These are phyloP conservation scores for Beverwykella pulmonaria DNA, from an alignment of 495 filamentous ascomycete species.

Conservation along the genomic window DNA sequence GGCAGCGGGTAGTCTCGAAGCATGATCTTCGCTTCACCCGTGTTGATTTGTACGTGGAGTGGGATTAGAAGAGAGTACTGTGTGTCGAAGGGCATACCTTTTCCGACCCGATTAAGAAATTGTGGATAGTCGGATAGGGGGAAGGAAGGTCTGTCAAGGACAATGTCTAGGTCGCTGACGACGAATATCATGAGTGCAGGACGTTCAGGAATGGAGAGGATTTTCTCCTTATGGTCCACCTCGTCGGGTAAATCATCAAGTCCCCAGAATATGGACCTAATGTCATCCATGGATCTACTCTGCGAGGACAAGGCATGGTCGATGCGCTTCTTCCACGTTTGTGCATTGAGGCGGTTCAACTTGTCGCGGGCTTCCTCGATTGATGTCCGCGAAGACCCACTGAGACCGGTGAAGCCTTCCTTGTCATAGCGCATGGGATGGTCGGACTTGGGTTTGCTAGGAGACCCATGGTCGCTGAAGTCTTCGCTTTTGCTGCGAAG, in stretches of 20 bases:
- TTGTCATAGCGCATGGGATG: slow-evolving; percentile 74
- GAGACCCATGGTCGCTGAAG: slow-evolving; percentile 50
- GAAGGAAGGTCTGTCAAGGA: slow-evolving; percentile 93
- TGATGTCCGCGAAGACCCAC: slow-evolving; percentile 67
- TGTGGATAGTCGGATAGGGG: slow-evolving; percentile 74
- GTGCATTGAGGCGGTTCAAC: slow-evolving; percentile 78
- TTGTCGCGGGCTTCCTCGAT: slow-evolving; percentile 72
- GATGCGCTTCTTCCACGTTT: slow-evolving; percentile 91
- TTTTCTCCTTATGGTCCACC: slow-evolving; percentile 76
- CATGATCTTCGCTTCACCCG: slow-evolving; percentile 84
- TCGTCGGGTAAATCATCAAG: slow-evolving; percentile 79
- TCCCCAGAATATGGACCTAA: slow-evolving; percentile 80
- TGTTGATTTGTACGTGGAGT: slow-evolving; percentile 83
- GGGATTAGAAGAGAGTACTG: slow-evolving; percentile 86
- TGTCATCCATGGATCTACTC: slow-evolving; percentile 72
- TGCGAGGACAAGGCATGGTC: slow-evolving; percentile 72
- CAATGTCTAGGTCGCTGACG: slow-evolving; percentile 82
- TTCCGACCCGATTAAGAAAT: slow-evolving; percentile 85
- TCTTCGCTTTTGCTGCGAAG: slow-evolving; percentile 39
- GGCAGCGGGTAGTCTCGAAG: slow-evolving; percentile 93
- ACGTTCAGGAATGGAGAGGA: slow-evolving; percentile 83
- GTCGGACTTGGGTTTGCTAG: slow-evolving; percentile 47
- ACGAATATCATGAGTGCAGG: slow-evolving; percentile 79
- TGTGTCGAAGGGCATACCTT: slow-evolving; percentile 92
- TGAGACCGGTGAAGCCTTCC: slow-evolving; percentile 70